Base-by-base conservation (phyloP, 2,329 filamentous ascomycete species). In the Phaeoacremonium minimum region DNA sequence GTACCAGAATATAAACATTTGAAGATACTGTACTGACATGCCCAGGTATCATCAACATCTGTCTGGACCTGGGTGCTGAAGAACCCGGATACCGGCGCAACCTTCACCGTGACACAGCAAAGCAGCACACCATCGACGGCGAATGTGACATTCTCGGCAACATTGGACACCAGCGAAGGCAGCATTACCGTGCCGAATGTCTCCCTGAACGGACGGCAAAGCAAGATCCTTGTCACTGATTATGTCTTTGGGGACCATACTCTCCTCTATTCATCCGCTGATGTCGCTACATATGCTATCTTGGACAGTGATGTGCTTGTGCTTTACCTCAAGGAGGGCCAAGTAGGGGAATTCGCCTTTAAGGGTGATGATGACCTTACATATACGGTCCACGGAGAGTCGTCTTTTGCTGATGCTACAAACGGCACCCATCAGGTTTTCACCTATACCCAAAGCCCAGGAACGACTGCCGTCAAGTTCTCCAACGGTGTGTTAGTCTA, bases 191-290 rank as follows among this genome's bases (percentile, higher is more conserved):
- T 69, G 4, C 64, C 70, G 0, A 63, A 63, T 26, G 59, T 75
- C n/a, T 62, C 67, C 32, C 56, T 77, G 4, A 60, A 66, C 32
- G 72, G 72, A 9, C 61, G 70, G 14, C 69, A 76, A 48, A 72
- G 68, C 47, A 73, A 73, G 43, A 74, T 75, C 42, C 54, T 76
- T 4, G 67, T 75, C 15, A 74, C 70, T 0, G 71, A 77, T 45
- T 76, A 75, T 35, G 48, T 50, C 0, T 56, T 75, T 38, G 71
- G 73, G 4, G 56, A 57, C 2, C 58, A 66, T 18, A 66, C 56
- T 4, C 51, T 77, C 4, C 55, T 75, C 0, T 77, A 73, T 48
- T 69, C 68, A 3, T 69, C 72, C 0, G 64, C 68, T 0, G 71
- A 77, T 36, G 51, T 77, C 6, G 51, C 73, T 14, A 69, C 66